Evolutionary conservation across 2,329 filamentous ascomycete species (phyloP), one percentile per base, ranked within the genome.

Genomic region (Pyricularia sp.): DNA sequence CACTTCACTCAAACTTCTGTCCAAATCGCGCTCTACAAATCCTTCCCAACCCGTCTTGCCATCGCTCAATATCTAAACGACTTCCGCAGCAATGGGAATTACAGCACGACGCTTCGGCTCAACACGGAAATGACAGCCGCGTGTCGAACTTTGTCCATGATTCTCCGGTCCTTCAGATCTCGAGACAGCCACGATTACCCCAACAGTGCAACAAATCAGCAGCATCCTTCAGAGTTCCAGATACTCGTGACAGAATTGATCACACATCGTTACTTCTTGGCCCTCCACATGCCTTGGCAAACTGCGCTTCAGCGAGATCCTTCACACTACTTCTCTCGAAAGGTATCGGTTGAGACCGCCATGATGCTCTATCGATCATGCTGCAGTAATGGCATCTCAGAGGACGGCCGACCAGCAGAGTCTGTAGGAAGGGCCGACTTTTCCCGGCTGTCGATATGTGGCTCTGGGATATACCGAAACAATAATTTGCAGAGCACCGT

Each of bases 231-330:
- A 0, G 19, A 70, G 3, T 82, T 81, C 65, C 79, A 81, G 65
- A 68, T 77, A 9, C 75, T 75, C 1, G 66, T 80, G 7, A 73
- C 75, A 0, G 78, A 81, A 65, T 72, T 79, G 63, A 71, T 78
- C 65, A 71, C 78, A 2, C 78, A 81, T 64, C 78, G 78, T 26
- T 80, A 77, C 67, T 79, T 81, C 68, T 75, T 86, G 13, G 77
- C 79, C 0, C 77, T 88, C 0, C 84, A 88, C 67, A 79, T 82
- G 49, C 78, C 79, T 0, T 78, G 79, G 72, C 75, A 82, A 30
- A 70, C 72, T 6, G 73, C 75, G 16, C 78, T 81, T 0, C 74
- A 77, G 13, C 72, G 76, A 1, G 76, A 83, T 53, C 78, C 80
- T 0, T 74, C 75, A 1, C 83, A 79, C 67, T 82, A 82, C 70